Evolutionary conservation across 768 basidiomycete species (phyloP), one percentile per base, ranked within the genome.

Genomic region (Mycena chlorophos): DNA sequence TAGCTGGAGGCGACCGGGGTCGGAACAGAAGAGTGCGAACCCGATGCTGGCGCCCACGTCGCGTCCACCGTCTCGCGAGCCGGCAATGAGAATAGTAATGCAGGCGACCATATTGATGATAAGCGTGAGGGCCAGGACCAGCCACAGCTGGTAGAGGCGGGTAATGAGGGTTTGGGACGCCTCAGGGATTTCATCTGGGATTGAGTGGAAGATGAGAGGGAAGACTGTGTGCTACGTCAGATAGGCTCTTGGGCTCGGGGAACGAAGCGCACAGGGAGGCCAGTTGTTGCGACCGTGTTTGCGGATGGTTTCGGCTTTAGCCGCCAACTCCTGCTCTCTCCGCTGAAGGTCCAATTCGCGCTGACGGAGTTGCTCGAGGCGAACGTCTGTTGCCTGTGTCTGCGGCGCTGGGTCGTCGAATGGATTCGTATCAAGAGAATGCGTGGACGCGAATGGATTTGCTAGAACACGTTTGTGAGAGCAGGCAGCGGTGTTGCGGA

Each of bases 141-240:
- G 86, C 97, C 97, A 99, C 64, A 98, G 81, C 66, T 92, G 87
- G 69, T 91, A 98, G 57, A 99, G 73, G 31, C 92, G 85, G 46
- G 87, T 88, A 62, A 98, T 88, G 58, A 94, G 82, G 3, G 84
- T 78, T 58, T 84, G 85, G 54, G 88, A 89, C 0, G 81, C 80
- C 58, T 91, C 85, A 14, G 93, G 94, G 53, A 98, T 94, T 72
- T 94, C 94, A 56, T 90, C 90, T 65, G 78, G 68, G 66, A 98
- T 96, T 54, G 92, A 89, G 73, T 99, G 97, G 76, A 86, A 97
- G 68, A 99, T 87, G 64, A 99, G 76, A 46, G 96, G 96, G 68
- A 86, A 94, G 78, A 94, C 94, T 96, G 71, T 58, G 43, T 37
- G 60, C 54, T 52, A 50, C 60, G 58, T 61, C 52, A 57, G 57